These are phyloP conservation scores for Xerocomus nothofagi DNA, from an alignment of 1,284 basidiomycete species.

Conservation along the genomic window DNA sequence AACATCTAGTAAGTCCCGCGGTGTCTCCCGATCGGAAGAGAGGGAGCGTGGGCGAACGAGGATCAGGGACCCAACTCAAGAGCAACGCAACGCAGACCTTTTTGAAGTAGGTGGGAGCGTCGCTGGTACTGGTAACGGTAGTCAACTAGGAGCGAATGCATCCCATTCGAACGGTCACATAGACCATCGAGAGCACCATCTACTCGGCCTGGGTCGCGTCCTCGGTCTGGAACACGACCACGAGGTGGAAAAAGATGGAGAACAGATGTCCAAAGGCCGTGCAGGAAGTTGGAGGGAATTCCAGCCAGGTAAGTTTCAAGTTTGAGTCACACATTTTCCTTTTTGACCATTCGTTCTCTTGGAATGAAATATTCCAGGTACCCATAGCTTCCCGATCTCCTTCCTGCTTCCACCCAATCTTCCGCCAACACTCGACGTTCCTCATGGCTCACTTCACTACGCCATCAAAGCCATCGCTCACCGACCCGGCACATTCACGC, in stretches of 20 bases:
- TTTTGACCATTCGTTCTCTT: background rate
- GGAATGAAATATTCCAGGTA: constrained; percentile 48
- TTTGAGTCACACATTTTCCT: background rate
- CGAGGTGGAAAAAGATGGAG: constrained; percentile 10
- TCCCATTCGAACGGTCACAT: background rate
- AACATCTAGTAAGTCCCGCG: constrained; percentile 13
- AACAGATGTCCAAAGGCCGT: constrained; percentile 36
- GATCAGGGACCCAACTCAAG: constrained; percentile 9
- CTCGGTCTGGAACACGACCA: constrained; percentile 23
- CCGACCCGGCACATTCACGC: constrained; percentile 83
- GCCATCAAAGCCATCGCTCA: constrained; percentile 81
- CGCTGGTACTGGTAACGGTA: background rate
- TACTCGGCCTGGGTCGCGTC: constrained; percentile 25
- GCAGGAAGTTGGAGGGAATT: constrained; percentile 88
- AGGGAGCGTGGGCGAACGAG: constrained; percentile 26
- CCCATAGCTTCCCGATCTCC: constrained; percentile 93
- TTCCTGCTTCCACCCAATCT: constrained; percentile 82
- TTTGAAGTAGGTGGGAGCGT: constrained; percentile 12
- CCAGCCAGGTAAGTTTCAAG: constrained; percentile 70
- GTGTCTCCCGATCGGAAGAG: constrained; percentile 11
- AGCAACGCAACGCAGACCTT: background rate
- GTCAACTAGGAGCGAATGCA: background rate
- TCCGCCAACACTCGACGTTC: constrained; percentile 80
- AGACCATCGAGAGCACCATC: constrained; percentile 17
- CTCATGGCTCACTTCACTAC: constrained; percentile 82